Base-by-base conservation (phyloP, 2,329 filamentous ascomycete species). In the Penicillium sp. region DNA sequence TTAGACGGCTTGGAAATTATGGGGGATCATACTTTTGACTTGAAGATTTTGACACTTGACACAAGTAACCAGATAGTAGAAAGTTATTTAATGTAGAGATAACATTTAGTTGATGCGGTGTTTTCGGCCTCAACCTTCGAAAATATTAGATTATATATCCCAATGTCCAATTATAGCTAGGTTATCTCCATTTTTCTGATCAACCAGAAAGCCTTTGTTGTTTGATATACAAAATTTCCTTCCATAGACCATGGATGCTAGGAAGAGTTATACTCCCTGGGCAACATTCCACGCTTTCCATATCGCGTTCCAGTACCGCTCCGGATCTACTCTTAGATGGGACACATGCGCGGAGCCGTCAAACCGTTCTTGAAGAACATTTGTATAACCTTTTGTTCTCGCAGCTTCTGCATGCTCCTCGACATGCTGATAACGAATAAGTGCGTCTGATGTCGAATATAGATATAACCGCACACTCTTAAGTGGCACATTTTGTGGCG, bases 261-360 rank as follows among this genome's bases (percentile, higher is more conserved):
- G 28, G 28, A 11, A 30, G 8, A 12, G 23, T 26, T 30, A 40
- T 21, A 3, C 14, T 23, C 38, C 30, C 5, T 23, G 16, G 35
- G 38, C 40, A 38, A 26, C 23, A 30, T 55, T 55, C 52, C 52
- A 55, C n/a, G 40, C 18, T 3, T 48, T 55, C 52, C 52, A 48
- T 21, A 55, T 33, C 28, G 52, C 52, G 20, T 55, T 48, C 52
- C 52, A 55, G 28, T 55, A 55, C 33, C 52, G 26, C 28, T 46
- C 47, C 23, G 52, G 45, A n/a, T 55, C 52, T 23, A 48, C 20
- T 21, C 35, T 55, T 18, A 55, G 6, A 43, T 55, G 52, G 14
- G 52, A 55, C 20, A 55, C 52, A 55, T 55, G 52, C 18, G 45
- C 18, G 1, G 52, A 55, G 18, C 52, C 52, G 11, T 55, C 52